Evolutionary conservation across 495 filamentous ascomycete species (phyloP).

Genomic region (Bryoglossum gracile): DNA sequence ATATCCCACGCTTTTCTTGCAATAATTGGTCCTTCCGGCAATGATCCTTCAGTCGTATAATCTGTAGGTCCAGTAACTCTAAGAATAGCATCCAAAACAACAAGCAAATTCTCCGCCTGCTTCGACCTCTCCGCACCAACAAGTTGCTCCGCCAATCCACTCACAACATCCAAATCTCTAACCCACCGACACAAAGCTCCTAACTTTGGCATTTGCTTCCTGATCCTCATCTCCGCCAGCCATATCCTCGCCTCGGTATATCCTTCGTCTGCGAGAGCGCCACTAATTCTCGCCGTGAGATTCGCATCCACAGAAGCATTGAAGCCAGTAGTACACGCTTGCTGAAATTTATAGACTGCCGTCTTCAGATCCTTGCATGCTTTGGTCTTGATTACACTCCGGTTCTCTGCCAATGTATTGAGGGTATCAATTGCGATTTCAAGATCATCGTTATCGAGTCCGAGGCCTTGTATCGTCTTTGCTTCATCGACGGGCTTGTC

Average conservation of each 20-base stretch:
- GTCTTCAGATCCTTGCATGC: conserved; percentile 38
- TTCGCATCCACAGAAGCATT: conserved; percentile 32
- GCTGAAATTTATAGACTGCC: conserved; percentile 39
- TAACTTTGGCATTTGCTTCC: conserved; percentile 35
- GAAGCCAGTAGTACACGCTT: conserved; percentile 37
- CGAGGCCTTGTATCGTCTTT: conserved; percentile 29
- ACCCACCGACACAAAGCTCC: conserved; percentile 44
- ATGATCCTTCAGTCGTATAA: conserved; percentile 17
- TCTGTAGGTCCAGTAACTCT: conserved; percentile 35
- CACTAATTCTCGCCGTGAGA: conserved; percentile 36
- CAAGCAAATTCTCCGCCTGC: conserved; percentile 29
- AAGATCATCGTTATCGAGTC: conserved; percentile 36
- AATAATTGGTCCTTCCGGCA: conserved; percentile 23
- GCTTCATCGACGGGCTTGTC: conserved; percentile 25
- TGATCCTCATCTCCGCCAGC: conserved; percentile 40
- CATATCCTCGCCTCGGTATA: conserved; percentile 35
- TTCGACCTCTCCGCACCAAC: conserved; percentile 12
- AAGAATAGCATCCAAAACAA: conserved; percentile 37
- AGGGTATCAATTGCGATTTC: conserved; percentile 40
- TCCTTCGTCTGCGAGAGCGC: conserved; percentile 36
- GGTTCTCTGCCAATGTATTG: conserved; percentile 31
- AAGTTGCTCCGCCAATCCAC: conserved; percentile 29
- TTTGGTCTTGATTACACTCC: conserved; percentile 37
- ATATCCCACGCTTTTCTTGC: conserved; percentile 32
- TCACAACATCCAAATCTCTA: conserved; percentile 40